These are phyloP conservation scores for Anacardium occidentale DNA, from an alignment of 345 rosid species.

Conservation along the genomic window DNA sequence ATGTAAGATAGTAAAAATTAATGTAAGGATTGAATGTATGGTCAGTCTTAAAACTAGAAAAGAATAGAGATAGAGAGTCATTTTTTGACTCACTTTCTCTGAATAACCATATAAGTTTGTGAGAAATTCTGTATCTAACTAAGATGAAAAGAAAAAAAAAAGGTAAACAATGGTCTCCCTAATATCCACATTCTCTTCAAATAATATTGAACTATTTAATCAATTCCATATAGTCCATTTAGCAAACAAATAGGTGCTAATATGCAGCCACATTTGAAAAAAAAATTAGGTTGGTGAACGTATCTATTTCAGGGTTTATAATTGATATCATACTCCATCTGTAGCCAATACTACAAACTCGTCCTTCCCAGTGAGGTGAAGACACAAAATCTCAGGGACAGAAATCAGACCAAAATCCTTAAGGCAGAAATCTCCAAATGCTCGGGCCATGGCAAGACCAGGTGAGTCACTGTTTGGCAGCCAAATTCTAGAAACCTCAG, in stretches of 20 bases:
- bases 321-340: constrained; percentile 63
- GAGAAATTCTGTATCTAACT: too few species aligned
- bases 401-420: constrained; percentile 96
- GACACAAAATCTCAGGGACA: constrained; percentile 76
- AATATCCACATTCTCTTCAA: not conserved
- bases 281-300: not conserved
- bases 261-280: not conserved
- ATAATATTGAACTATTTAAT: not conserved
- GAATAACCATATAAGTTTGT: too few species aligned
- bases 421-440: constrained; percentile 97
- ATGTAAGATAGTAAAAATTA: too few species aligned
- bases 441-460: constrained; percentile 99
- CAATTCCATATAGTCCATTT: too few species aligned
- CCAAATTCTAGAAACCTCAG: constrained; percentile 97
- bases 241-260: not conserved
- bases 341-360: constrained; percentile 94
- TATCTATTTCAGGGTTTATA: not conserved
- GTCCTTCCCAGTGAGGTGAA: constrained; percentile 64
- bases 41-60: too few species aligned
- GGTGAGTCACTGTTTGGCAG: constrained; percentile 90
- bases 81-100: too few species aligned
- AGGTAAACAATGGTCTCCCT: not conserved
- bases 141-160: not conserved
- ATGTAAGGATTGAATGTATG: too few species aligned
- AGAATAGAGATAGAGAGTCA: too few species aligned